Evolutionary conservation across 305 asterid species (phyloP).

Genomic region (Euphrasia arctica): DNA sequence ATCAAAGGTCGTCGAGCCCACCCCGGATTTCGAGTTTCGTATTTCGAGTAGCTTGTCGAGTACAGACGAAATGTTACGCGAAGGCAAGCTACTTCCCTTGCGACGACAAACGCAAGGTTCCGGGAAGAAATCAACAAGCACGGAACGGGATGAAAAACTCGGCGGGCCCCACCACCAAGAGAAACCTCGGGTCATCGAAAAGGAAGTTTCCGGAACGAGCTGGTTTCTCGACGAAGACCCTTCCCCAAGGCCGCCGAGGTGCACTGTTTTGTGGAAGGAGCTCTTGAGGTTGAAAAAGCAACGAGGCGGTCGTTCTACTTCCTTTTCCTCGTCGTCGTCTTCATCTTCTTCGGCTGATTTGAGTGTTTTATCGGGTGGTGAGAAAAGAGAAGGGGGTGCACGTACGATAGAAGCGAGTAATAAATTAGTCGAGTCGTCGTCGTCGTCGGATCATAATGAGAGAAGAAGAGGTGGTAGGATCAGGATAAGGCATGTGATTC

Average conservation of each 20-base stretch:
- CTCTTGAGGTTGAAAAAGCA: constrained; percentile 59
- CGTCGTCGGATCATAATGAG: too few relatives aligned
- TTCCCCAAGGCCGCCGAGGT: constrained; percentile 88
- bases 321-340: constrained; percentile 41
- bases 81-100: constrained; percentile 76
- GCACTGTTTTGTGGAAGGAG: constrained; percentile 90
- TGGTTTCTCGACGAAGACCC: constrained; percentile 96
- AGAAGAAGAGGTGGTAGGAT: constrained; percentile 46
- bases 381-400: constrained; percentile 31
- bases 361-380: constrained; percentile 21
- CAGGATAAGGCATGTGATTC: constrained; percentile 60
- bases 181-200: constrained; percentile 27
- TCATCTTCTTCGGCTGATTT: constrained; percentile 38
- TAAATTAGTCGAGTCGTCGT: constrained; percentile 25
- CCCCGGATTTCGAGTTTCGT: constrained; percentile 52
- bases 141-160: constrained; percentile 24
- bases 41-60: constrained; percentile 40
- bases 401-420: constrained; percentile 26
- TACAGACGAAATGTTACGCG: constrained; percentile 71
- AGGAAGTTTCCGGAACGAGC: constrained; percentile 34
- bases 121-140: constrained; percentile 47
- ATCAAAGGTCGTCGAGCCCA: not conserved
- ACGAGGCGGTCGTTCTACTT: constrained; percentile 35
- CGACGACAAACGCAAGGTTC: constrained; percentile 49
- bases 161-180: not conserved